Conservation (phyloP, 192 early-diverging fungal genomes). For the Rhizophagus clarus region DNA sequence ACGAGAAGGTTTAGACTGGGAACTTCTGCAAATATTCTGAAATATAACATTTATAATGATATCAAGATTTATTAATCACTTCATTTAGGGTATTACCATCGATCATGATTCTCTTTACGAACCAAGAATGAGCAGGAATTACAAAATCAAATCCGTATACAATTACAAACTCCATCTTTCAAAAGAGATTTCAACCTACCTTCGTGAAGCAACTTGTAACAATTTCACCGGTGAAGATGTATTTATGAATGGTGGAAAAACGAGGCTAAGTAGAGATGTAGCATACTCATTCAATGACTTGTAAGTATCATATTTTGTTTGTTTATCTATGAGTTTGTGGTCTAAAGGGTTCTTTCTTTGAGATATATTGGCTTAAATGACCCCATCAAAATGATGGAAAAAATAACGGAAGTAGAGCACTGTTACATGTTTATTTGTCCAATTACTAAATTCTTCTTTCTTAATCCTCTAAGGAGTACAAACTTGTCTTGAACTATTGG, state of each 20-base stretch:
- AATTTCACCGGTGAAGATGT: conserved; percentile 28
- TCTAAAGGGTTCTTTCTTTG: neutral
- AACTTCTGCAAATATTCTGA: conserved; percentile 23
- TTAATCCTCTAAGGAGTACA: neutral
- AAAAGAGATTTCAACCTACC: conserved; percentile 32
- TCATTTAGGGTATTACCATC: conserved; percentile 36
- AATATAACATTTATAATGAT: conserved; percentile 16
- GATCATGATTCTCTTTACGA: conserved; percentile 35
- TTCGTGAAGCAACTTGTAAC: conserved; percentile 26
- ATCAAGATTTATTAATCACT: conserved; percentile 16
- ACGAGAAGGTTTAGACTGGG: conserved; percentile 12
- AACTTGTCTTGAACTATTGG: conserved; percentile 18
- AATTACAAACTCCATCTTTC: conserved; percentile 25
- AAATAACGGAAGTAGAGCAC: conserved; percentile 33
- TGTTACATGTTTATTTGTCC: conserved; percentile 36
- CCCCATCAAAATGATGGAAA: conserved; percentile 27
- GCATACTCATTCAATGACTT: conserved; percentile 33
- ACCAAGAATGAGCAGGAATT: conserved; percentile 32
- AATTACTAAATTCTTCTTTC: conserved; percentile 24
- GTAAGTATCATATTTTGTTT: conserved; percentile 24
- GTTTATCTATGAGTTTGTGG: neutral
- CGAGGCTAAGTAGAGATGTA: conserved; percentile 16
- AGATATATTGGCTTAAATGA: conserved; percentile 28
- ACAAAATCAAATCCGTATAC: conserved; percentile 31
- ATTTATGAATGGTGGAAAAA: conserved; percentile 32